Evolutionary conservation across 164 flowering plant species (phyloP), one percentile per base, ranked within the genome.

Genomic region (Platanus orientalis): DNA sequence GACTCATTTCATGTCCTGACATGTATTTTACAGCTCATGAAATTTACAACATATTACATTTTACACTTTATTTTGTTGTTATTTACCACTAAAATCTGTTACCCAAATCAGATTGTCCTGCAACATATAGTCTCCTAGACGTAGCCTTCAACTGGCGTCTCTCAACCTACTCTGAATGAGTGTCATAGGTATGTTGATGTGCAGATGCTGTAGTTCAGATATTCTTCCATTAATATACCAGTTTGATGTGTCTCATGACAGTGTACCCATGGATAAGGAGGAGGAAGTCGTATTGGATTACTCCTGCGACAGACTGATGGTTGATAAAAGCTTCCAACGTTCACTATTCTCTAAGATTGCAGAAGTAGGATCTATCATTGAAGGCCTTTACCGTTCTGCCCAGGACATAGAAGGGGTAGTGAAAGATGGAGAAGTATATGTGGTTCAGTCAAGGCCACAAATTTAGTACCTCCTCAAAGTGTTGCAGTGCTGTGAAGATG

Each of bases 321-420:
- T 61, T 54, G 76, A 73, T 57, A 62, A 64, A 57, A 39, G 67
- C 57, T 73, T 68, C 63, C 76, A 61, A 45, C 60, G 26, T 14
- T 61, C 64, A 21, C 54, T 69, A 10, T 58, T 65, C 26, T 65
- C 70, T 17, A 73, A 66, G 49, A 73, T 73, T 29, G 68, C 73
- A 4, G 63, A 69, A 63, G 73, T 58, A 0, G 76, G 76, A 34
- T 65, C 61, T 52, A 65, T 73, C 47, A 65, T 69, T 19, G 76
- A 73, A 58, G 60, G 45, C 24, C 20, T 69, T 13, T 73, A 69
- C 40, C 56, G 57, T 44, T 69, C 64, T 56, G 70, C 76, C 50
- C 76, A 73, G 53, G 73, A 73, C 73, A 73, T 73, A 45, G 76
- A 69, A 62, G 76, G 76, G 56, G 70, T 73, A 27, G 76, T 73